Conservation (phyloP, 768 basidiomycete species). For the Daedaleopsis nitida region DNA sequence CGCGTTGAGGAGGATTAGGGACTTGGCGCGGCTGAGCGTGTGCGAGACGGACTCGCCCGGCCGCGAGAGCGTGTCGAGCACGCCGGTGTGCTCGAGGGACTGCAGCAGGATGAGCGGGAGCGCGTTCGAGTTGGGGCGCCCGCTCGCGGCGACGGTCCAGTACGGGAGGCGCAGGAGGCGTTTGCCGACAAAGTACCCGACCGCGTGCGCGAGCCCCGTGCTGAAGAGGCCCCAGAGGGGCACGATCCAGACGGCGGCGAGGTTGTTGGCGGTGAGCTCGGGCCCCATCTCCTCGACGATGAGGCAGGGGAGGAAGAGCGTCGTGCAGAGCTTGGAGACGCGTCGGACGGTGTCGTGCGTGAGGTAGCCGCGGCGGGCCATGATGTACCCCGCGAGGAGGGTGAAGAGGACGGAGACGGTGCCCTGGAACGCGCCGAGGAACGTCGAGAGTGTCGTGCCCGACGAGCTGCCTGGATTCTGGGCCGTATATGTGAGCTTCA, state of each 20-base stretch:
- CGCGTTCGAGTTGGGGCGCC: conserved; percentile 32
- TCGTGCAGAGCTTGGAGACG: conserved; percentile 29
- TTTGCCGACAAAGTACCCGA: conserved; percentile 30
- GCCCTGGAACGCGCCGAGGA: conserved; percentile 33
- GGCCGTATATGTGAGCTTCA: conserved; percentile 2
- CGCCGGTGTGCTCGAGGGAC: conserved; percentile 27
- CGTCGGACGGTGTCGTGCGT: conserved; percentile 26
- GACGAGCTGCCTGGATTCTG: conserved; percentile 4
- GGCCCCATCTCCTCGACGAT: conserved; percentile 34
- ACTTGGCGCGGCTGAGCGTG: conserved; percentile 28
- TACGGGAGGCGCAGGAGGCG: conserved; percentile 22
- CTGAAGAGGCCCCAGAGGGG: conserved; percentile 31
- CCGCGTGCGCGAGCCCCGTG: conserved; percentile 28
- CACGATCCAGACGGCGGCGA: conserved; percentile 29
- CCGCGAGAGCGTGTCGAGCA: conserved; percentile 24
- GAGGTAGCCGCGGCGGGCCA: conserved; percentile 22
- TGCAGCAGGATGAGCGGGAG: conserved; percentile 33
- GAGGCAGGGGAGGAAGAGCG: conserved; percentile 33
- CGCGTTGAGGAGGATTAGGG: conserved; percentile 33
- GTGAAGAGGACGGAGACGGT: conserved; percentile 33
- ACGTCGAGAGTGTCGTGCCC: conserved; percentile 19
- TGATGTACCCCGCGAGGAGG: conserved; percentile 29
- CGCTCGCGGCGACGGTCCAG: conserved; percentile 34
- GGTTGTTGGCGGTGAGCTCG: conserved; percentile 24
- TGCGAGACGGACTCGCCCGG: conserved; percentile 18